phyloP scores from a whole-genome alignment of 129 eudicot species.

The Deinandra increscens region DNA sequence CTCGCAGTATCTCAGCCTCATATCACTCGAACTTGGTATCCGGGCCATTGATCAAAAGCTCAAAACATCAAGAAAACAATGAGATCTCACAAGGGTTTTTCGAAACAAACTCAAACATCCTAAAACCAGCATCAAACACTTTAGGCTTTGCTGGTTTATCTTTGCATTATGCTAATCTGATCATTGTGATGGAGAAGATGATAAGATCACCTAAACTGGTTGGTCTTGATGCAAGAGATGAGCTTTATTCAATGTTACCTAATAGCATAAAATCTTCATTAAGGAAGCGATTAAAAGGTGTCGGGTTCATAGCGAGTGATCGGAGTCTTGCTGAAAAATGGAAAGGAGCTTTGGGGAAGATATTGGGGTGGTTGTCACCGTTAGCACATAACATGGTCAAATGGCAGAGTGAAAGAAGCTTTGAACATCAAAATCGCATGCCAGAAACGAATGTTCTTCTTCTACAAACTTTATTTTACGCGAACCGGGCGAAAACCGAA shows the following conservation, averaged over 20 bases:
- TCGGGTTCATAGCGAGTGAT: slow-evolving; percentile 73
- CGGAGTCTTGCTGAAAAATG: slow-evolving; percentile 80
- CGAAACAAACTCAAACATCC: slow-evolving; percentile 46
- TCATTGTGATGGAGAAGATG: slow-evolving; percentile 85
- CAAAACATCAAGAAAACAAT: slow-evolving; percentile 39
- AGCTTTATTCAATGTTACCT: slow-evolving; percentile 83
- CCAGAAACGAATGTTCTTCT: slow-evolving; percentile 66
- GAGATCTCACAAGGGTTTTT: slow-evolving; percentile 47
- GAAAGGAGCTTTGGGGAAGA: slow-evolving; percentile 84
- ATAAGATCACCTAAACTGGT: slow-evolving; percentile 74
- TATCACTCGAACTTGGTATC: slow-evolving; percentile 54
- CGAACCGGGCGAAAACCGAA: slow-evolving; percentile 76
- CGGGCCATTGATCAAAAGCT: slow-evolving; percentile 51
- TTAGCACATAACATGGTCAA: slow-evolving; percentile 94
- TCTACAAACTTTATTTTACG: slow-evolving; percentile 72
- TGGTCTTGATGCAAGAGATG: slow-evolving; percentile 86
- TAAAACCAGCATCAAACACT: slow-evolving; percentile 62
- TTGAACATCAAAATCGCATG: slow-evolving; percentile 69
- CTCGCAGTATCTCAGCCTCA: slow-evolving; percentile 73
- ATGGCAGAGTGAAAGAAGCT: slow-evolving; percentile 94
- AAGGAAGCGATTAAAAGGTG: slow-evolving; percentile 64
- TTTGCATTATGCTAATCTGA: slow-evolving; percentile 82
- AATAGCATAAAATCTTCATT: slow-evolving; percentile 57
- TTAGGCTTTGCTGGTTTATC: slow-evolving; percentile 73
- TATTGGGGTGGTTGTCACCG: slow-evolving; percentile 85